Evolutionary conservation across 495 filamentous ascomycete species (phyloP).

Genomic region (Durotheca rogersii): DNA sequence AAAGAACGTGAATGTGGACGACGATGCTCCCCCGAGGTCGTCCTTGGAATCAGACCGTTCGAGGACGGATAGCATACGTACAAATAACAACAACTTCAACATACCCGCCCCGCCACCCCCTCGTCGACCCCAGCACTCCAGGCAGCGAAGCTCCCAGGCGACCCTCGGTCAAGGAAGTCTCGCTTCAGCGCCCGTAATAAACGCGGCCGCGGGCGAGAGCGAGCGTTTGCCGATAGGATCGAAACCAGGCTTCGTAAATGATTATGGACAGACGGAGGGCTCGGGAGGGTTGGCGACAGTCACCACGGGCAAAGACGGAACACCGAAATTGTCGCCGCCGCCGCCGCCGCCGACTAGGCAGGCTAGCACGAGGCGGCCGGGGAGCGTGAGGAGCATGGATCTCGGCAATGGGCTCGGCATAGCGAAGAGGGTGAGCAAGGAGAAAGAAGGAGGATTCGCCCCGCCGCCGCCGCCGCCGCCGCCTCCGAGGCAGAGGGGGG

Average conservation of each 20-base stretch:
- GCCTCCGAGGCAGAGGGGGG: constrained; percentile 57
- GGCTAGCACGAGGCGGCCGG: constrained; percentile 38
- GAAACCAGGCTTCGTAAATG: constrained; percentile 3
- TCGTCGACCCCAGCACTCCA: constrained; percentile 40
- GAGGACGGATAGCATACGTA: constrained; percentile 42
- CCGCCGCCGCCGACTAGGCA: constrained; percentile 48
- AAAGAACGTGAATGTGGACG: constrained; percentile 30
- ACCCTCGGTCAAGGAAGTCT: constrained; percentile 21
- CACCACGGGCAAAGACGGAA: constrained; percentile 22
- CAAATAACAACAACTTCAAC: constrained; percentile 27
- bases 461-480: constrained; percentile 64
- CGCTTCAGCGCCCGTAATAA: constrained; percentile 3
- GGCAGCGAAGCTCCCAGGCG: constrained; percentile 28
- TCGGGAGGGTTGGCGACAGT: constrained; percentile 5
- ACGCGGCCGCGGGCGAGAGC: constrained; percentile 11
- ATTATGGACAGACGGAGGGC: constrained; percentile 8
- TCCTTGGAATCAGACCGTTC: constrained; percentile 48
- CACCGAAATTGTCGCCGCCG: constrained; percentile 40
- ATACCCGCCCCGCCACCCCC: constrained; percentile 49
- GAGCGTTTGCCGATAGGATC: constrained; percentile 18
- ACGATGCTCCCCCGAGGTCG: constrained; percentile 40
- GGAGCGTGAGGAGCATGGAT: constrained; percentile 42
- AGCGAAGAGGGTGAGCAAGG: constrained; percentile 27
- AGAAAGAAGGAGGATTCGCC: constrained; percentile 28
- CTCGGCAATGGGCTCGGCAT: constrained; percentile 29